Conservation (phyloP, 163 green algal genomes). For the Smithsoniella earleae region DNA sequence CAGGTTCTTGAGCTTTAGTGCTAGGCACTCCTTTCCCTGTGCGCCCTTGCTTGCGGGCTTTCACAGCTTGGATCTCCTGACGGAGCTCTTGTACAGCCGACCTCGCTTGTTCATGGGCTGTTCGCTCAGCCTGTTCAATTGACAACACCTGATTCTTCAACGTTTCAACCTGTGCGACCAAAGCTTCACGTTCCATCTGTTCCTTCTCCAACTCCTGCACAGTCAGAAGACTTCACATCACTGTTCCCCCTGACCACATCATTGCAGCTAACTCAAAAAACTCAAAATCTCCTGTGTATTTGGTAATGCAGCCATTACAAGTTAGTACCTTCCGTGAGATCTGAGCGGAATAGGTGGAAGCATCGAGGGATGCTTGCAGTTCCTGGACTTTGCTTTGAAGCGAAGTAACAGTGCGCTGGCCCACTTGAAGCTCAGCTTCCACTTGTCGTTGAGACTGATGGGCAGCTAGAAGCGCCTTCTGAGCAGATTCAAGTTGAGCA, state of each 20-base stretch:
- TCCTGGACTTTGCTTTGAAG: too few species aligned
- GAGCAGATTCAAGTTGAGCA: background rate
- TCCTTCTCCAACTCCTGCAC: constrained; percentile 25
- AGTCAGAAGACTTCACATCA: too few species aligned
- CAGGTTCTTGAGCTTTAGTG: too few species aligned
- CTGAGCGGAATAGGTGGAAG: background rate
- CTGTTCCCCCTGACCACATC: too few species aligned
- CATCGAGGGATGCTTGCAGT: background rate
- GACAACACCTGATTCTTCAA: constrained; percentile 20
- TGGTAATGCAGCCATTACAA: too few species aligned
- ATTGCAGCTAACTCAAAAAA: too few species aligned
- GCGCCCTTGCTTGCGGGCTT: background rate
- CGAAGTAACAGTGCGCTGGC: too few species aligned
- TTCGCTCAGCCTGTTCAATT: constrained; percentile 24
- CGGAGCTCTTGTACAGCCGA: constrained; percentile 17
- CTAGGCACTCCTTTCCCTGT: too few species aligned
- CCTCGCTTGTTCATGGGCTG: constrained; percentile 3
- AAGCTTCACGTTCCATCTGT: background rate
- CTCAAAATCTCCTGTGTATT: too few species aligned
- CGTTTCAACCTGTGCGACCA: constrained; percentile 15
- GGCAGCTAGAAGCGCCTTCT: constrained; percentile 14
- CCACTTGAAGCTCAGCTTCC: constrained; percentile 13
- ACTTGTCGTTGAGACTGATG: background rate
- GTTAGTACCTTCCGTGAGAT: background rate
- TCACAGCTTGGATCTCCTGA: constrained; percentile 17